These are phyloP conservation scores for Penicillium malachiteum DNA, from an alignment of 495 filamentous ascomycete genomes.

Conservation along the genomic window DNA sequence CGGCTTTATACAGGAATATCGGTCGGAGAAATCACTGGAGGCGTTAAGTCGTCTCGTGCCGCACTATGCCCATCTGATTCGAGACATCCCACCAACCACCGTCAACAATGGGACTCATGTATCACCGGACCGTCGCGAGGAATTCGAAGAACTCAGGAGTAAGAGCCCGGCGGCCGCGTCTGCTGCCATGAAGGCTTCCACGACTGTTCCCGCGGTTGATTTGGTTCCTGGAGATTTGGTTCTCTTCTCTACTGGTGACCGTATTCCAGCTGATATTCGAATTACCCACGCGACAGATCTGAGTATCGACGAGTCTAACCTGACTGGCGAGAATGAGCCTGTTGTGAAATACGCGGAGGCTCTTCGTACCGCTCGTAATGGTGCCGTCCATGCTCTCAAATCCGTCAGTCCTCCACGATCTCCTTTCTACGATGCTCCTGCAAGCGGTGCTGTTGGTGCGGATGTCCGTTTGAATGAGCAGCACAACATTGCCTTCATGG, in stretches of 20 bases:
- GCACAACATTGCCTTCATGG: slow-evolving; percentile 95
- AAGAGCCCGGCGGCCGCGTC: slow-evolving; percentile 41
- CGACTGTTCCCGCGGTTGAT: slow-evolving; percentile 79
- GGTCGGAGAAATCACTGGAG: slow-evolving; percentile 96
- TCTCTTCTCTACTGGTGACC: slow-evolving; percentile 89
- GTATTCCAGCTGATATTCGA: slow-evolving; percentile 93
- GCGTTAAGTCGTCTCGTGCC: slow-evolving; percentile 91
- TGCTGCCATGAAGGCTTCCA: slow-evolving; percentile 68
- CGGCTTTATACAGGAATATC: slow-evolving; percentile 95
- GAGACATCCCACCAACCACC: slow-evolving; percentile 42
- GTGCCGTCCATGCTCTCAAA: slow-evolving; percentile 20
- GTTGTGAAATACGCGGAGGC: slow-evolving; percentile 73
- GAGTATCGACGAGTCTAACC: slow-evolving; percentile 93
- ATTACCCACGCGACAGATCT: slow-evolving; percentile 87
- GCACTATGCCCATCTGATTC: slow-evolving; percentile 88
- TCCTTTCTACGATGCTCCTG: slow-evolving; percentile 60
- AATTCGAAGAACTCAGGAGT: slow-evolving; percentile 39
- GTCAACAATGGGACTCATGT: slow-evolving; percentile 23
- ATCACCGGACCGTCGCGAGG: slow-evolving; percentile 41
- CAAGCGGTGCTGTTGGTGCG: slow-evolving; percentile 60
- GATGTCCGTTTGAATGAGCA: slow-evolving; percentile 66
- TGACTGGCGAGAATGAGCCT: slow-evolving; percentile 96
- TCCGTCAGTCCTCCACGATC: slow-evolving; percentile 47
- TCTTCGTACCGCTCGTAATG: slow-evolving; percentile 33
- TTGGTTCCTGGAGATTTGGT: slow-evolving; percentile 92